Conservation (phyloP, 305 asterid genomes). For the Striga hermonthica region DNA sequence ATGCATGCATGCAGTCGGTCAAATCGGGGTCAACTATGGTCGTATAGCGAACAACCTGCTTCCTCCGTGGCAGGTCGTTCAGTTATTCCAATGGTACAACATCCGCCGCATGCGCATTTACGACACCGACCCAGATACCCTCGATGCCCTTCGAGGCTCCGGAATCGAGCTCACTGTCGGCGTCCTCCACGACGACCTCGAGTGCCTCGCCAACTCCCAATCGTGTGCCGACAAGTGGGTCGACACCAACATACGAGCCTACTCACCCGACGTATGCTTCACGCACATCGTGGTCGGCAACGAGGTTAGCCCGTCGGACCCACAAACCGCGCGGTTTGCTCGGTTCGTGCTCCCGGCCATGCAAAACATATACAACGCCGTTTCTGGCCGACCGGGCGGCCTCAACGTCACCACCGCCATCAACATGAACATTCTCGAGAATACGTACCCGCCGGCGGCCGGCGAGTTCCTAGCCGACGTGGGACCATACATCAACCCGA, state of each 20-base stretch:
- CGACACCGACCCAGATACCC: constrained; percentile 18
- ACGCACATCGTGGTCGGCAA: constrained; percentile 43
- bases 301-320: constrained; percentile 32
- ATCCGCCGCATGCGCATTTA: constrained; percentile 38
- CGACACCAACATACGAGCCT: constrained; percentile 21
- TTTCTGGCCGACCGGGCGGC: constrained; percentile 8
- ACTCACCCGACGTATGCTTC: constrained; percentile 35
- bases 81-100: constrained; percentile 29
- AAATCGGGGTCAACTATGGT: neutral
- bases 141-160: constrained; percentile 38
- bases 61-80: constrained; percentile 28
- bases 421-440: constrained; percentile 9
- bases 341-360: constrained; percentile 38
- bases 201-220: constrained; percentile 22
- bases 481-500: constrained; percentile 8
- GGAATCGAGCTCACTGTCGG: constrained; percentile 40
- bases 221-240: constrained; percentile 38
- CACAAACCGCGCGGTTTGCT: constrained; percentile 1
- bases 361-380: constrained; percentile 36
- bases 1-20: neutral
- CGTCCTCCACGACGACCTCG: constrained; percentile 37
- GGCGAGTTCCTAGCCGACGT: constrained; percentile 22
- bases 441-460: constrained; percentile 35
- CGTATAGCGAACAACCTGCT: constrained; percentile 17
- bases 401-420: constrained; percentile 45